Evolutionary conservation across 306 rosid species (phyloP).

Genomic region (Comarum palustre): DNA sequence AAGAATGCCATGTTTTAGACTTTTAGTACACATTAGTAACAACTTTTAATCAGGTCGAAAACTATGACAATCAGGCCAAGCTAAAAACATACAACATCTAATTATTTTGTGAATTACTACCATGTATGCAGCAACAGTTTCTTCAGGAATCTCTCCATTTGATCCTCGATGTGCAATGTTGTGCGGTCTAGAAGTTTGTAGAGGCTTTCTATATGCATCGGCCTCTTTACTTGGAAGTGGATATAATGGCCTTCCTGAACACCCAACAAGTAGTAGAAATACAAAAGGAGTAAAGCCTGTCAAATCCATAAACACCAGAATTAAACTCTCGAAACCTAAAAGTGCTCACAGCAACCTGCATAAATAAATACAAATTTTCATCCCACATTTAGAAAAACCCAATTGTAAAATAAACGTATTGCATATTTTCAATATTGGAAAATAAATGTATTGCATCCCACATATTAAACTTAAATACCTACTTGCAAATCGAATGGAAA

Average conservation of each 20-base stretch:
- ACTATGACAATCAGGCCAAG: not conserved
- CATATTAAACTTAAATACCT: not conserved
- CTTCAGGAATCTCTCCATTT: constrained; percentile 92
- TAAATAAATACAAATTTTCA: not conserved
- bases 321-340: not conserved
- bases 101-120: constrained; percentile 25
- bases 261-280: constrained; percentile 49
- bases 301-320: not conserved
- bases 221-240: constrained; percentile 53
- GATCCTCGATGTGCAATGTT: constrained; percentile 93
- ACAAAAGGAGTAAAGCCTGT: constrained; percentile 50
- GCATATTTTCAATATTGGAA: no score
- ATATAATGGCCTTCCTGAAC: constrained; percentile 60
- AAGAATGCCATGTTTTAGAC: constrained; percentile 28
- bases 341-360: not conserved
- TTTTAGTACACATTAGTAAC: not conserved
- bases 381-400: no score
- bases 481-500: not conserved
- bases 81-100: not conserved
- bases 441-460: no score
- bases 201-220: constrained; percentile 40
- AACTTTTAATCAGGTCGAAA: constrained; percentile 5
- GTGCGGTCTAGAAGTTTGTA: constrained; percentile 71
- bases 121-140: constrained; percentile 71
- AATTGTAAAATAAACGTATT: no score